These are phyloP conservation scores for Melampsora occidentalis DNA, from an alignment of 1,284 basidiomycete genomes.

Conservation along the genomic window DNA sequence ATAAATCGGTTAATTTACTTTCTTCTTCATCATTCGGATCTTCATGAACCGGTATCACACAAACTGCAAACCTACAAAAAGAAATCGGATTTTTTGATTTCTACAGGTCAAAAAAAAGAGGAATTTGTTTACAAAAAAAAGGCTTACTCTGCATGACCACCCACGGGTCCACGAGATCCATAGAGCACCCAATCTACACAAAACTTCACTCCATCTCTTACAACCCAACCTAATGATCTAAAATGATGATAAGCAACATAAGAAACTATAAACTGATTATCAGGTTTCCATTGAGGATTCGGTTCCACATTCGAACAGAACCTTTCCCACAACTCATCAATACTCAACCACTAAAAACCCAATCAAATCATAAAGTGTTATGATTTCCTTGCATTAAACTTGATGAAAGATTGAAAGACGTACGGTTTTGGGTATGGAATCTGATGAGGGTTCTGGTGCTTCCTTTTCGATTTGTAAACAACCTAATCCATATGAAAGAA, in stretches of 20 bases:
- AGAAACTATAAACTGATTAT: conserved; percentile 88
- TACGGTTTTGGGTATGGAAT: background rate
- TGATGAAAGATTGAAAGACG: background rate
- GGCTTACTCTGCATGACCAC: conserved; percentile 87
- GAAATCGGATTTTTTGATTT: background rate
- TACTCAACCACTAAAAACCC: conserved; percentile 29
- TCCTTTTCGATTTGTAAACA: conserved; percentile 66
- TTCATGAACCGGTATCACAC: conserved; percentile 84
- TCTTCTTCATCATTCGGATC: conserved; percentile 67
- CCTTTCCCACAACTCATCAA: conserved; percentile 30
- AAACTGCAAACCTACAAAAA: conserved; percentile 72
- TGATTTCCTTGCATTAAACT: conserved; percentile 60
- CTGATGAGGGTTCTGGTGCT: conserved; percentile 2
- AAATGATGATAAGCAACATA: conserved; percentile 94
- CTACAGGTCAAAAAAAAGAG: background rate
- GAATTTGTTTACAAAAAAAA: background rate
- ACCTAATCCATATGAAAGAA: conserved; percentile 77
- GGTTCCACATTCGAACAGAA: conserved; percentile 33
- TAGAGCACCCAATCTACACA: conserved; percentile 93
- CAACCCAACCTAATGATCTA: conserved; percentile 95
- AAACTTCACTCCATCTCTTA: conserved; percentile 94
- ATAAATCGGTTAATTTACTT: conserved; percentile 62
- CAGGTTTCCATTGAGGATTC: conserved; percentile 51
- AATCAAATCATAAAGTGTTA: conserved; percentile 57
- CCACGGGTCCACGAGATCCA: conserved; percentile 74